Evolutionary conservation across 2,329 filamentous ascomycete species (phyloP), one percentile per base, ranked within the genome.

Genomic region (Neurospora crassa): DNA sequence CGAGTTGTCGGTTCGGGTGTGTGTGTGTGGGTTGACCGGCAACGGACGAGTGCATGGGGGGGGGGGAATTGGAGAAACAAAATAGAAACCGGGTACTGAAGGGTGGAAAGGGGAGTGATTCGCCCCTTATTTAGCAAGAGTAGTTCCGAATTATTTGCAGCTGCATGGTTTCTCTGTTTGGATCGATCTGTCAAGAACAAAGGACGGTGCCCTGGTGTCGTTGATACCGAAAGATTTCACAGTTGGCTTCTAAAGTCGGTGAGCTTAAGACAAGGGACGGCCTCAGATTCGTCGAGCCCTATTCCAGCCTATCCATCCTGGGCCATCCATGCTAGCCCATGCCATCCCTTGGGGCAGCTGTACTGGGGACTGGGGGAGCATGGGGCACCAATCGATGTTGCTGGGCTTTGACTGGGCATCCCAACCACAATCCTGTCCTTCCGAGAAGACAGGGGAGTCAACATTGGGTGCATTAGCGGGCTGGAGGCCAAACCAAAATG

Each of bases 211-310:
- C 29, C 29, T 29, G 67, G 69, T 40, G n/a, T 67, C 47, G 69
- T 70, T 72, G 74, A 74, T 73, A 75, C 71, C 72, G 74, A 75
- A 76, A 73, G 70, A 75, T 72, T 74, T 43, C 41, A 37, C 34
- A 43, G 41, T 43, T 71, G 67, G 69, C 45, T 67, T 69, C 68
- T 77, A 73, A 77, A 78, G 78, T 79, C 78, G 78, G 78, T 79
- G 78, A 79, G 37, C 68, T 75, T 76, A 73, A 79, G 76, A 78
- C 75, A 75, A 75, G 73, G 73, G 53, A 73, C 69, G 40, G 69
- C 71, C 43, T 73, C 69, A 70, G 71, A 74, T 71, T 69, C 72
- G 67, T 40, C 67, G 29, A 63, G 53, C 53, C 53, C 53, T 63
- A 63, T 63, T 63, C 24, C 53, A 63, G 53, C 53, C 53, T 63